A percentile compares a stretch with the other conserved stretches of the same genome.
phyloP scores from a whole-genome alignment of 2,329 filamentous ascomycete genomes.

The Purpureocillium lavendulum region DNA sequence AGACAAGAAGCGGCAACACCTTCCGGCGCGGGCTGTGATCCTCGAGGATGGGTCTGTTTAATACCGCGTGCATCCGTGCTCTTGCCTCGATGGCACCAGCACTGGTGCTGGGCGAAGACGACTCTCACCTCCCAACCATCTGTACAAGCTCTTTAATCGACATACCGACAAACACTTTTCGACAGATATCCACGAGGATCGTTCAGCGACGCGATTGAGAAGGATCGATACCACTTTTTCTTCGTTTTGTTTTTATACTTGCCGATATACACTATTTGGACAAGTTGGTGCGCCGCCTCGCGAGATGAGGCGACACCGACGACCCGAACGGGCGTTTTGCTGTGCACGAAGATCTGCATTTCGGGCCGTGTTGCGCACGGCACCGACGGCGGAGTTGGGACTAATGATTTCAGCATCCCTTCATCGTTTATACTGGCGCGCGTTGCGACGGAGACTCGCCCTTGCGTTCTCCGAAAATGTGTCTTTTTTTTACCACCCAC shows the following conservation, averaged over 20 bases:
- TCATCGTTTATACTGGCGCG: constrained; percentile 11
- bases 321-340: constrained; percentile 32
- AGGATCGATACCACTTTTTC: constrained; percentile 39
- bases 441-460: constrained; percentile 6
- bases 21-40: constrained; percentile 28
- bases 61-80: constrained; percentile 17
- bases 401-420: constrained; percentile 8
- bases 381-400: constrained; percentile 11
- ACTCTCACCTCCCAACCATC: constrained; percentile 15
- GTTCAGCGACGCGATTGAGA: constrained; percentile 29
- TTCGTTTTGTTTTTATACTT: constrained; percentile 15
- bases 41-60: constrained; percentile 19
- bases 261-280: not conserved
- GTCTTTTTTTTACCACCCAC: constrained; percentile 9
- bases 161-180: constrained; percentile 26
- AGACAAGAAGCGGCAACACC: constrained; percentile 31
- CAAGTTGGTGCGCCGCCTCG: constrained; percentile 19
- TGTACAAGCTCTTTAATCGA: constrained; percentile 43
- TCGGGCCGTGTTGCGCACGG: constrained; percentile 5
- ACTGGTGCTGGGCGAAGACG: constrained; percentile 1
- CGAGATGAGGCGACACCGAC: constrained; percentile 23
- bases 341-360: constrained; percentile 17
- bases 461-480: constrained; percentile 15
- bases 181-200: constrained; percentile 23
- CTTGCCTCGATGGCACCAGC: constrained; percentile 19